Percentiles rank a stretch among this genome's conserved stretches.
Conservation (phyloP, 2,329 filamentous ascomycete species). For the Karstenula rhodostoma region DNA sequence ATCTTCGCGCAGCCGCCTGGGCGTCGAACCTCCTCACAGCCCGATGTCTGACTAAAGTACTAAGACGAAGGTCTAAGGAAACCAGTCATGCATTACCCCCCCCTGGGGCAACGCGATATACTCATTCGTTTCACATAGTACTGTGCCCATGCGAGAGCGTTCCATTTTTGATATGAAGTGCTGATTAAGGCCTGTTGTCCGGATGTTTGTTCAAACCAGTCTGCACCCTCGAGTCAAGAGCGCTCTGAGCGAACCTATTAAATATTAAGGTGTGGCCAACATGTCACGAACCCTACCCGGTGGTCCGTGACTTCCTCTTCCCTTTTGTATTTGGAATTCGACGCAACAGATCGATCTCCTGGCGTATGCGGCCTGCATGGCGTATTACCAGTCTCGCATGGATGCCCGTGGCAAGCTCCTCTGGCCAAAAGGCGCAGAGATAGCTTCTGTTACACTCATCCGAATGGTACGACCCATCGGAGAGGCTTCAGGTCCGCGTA, state of each 20-base stretch:
- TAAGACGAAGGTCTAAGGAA: no score
- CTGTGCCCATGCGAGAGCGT: not conserved
- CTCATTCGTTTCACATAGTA: no score
- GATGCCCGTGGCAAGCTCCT: no score
- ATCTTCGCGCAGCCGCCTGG: not conserved
- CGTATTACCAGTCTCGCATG: no score
- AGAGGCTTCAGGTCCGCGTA: no score
- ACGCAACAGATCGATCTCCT: not conserved
- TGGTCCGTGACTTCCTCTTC: not conserved
- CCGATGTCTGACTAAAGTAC: no score
- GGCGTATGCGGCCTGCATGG: no score
- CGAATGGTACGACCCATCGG: no score
- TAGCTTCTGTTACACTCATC: no score
- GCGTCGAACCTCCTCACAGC: not conserved
- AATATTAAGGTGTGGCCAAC: not conserved
- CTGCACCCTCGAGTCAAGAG: not conserved
- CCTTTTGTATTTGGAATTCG: not conserved
- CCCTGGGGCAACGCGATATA: no score
- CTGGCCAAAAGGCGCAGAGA: no score
- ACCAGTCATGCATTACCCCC: no score
- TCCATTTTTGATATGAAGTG: not conserved
- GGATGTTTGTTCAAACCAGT: not conserved
- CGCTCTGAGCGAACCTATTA: not conserved
- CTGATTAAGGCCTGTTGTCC: not conserved
- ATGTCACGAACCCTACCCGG: not conserved